phyloP scores from a whole-genome alignment of 225 moss, liverwort and hornwort genomes.

The Ulota crispa region DNA sequence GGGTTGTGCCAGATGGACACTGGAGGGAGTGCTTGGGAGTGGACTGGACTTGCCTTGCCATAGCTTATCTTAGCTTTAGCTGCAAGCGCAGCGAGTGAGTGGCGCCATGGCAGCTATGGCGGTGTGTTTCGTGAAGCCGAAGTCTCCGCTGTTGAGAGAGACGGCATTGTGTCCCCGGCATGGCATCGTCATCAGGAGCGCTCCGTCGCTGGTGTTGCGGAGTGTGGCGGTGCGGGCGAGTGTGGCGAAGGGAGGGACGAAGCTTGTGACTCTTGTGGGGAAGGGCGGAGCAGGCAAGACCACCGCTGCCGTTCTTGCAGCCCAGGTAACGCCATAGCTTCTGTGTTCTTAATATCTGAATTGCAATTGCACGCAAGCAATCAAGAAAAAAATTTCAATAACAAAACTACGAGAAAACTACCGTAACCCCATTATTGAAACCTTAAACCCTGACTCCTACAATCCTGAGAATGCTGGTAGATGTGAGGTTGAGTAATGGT shows the following conservation, averaged over 20 bases:
- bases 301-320: slow-evolving; percentile 82
- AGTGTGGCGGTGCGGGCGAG: slow-evolving; percentile 33
- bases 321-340: slow-evolving; percentile 56
- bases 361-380: background rate
- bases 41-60: background rate
- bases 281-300: slow-evolving; percentile 98
- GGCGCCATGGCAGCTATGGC: slow-evolving; percentile 44
- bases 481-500: too few species aligned
- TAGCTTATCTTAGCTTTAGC: background rate
- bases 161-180: slow-evolving; percentile 17
- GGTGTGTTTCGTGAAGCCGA: slow-evolving; percentile 30
- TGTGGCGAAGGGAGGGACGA: slow-evolving; percentile 26
- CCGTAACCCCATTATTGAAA: background rate
- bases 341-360: background rate
- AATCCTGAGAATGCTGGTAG: background rate
- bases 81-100: slow-evolving; percentile 9
- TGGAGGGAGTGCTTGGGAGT: background rate
- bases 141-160: slow-evolving; percentile 22
- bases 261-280: slow-evolving; percentile 86
- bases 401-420: background rate
- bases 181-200: background rate
- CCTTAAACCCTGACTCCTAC: background rate
- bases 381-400: background rate
- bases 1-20: background rate
- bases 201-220: background rate